A percentile compares a stretch with the other conserved stretches of the same genome.
These are phyloP conservation scores for Leishmania lainsoni DNA, from an alignment of 208 protist genomes.

Conservation along the genomic window DNA sequence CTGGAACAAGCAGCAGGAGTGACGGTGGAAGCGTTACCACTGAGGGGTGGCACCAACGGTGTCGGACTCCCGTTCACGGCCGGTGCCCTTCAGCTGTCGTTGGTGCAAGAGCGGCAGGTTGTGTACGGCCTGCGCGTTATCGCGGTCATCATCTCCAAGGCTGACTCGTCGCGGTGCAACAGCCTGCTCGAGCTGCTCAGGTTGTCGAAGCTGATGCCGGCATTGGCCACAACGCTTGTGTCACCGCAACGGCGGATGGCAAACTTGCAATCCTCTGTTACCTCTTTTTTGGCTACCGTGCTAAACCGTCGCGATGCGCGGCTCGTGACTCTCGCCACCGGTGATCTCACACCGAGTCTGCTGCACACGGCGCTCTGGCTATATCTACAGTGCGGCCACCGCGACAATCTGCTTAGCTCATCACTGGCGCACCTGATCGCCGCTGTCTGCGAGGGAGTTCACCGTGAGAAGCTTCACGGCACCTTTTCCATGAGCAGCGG, in stretches of 20 bases:
- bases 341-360: slow-evolving; percentile 11
- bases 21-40: not conserved
- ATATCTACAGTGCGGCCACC: slow-evolving; percentile 42
- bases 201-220: slow-evolving; percentile 31
- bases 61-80: not conserved
- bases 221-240: slow-evolving; percentile 23
- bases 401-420: slow-evolving; percentile 59
- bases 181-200: slow-evolving; percentile 33
- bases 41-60: not conserved
- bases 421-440: slow-evolving; percentile 56
- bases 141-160: slow-evolving; percentile 32
- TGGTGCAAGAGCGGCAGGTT: slow-evolving; percentile 38
- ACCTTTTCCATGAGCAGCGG: not conserved
- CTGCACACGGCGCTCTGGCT: slow-evolving; percentile 45
- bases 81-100: slow-evolving; percentile 9
- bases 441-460: slow-evolving; percentile 46
- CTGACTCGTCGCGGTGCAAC: slow-evolving; percentile 27
- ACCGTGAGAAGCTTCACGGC: slow-evolving; percentile 46
- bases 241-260: slow-evolving; percentile 29
- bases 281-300: slow-evolving; percentile 43
- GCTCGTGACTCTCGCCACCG: slow-evolving; percentile 23
- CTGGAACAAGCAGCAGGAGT: slow-evolving; percentile 16
- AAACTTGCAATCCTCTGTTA: slow-evolving; percentile 64
- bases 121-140: slow-evolving; percentile 51
- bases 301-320: slow-evolving; percentile 24